These are phyloP conservation scores for Cenococcum geophilum DNA, from an alignment of 495 filamentous ascomycete species.

Conservation along the genomic window DNA sequence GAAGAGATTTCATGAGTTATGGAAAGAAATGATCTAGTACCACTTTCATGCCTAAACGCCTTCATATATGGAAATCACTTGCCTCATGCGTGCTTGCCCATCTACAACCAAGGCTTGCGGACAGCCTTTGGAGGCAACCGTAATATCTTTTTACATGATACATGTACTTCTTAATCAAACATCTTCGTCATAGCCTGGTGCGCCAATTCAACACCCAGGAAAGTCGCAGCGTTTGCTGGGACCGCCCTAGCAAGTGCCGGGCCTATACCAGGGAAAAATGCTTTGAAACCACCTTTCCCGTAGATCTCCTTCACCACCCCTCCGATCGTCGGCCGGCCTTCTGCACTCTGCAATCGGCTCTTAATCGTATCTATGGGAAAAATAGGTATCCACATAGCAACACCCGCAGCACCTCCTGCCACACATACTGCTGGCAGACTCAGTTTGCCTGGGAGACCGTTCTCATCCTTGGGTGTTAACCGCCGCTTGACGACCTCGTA, in stretches of 20 bases:
- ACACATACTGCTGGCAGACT: constrained; percentile 75
- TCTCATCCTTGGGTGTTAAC: constrained; percentile 77
- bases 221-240: constrained; percentile 82
- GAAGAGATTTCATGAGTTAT: too few relatives aligned
- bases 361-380: constrained; percentile 98
- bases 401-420: constrained; percentile 83
- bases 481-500: constrained; percentile 91
- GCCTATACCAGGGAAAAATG: constrained; percentile 96
- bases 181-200: constrained; percentile 39
- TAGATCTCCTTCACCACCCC: constrained; percentile 75
- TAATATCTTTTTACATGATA: constrained; percentile 6
- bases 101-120: too few relatives aligned
- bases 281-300: constrained; percentile 71
- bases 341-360: constrained; percentile 83
- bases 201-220: constrained; percentile 44
- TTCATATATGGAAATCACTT: too few relatives aligned
- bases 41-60: too few relatives aligned
- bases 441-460: constrained; percentile 62
- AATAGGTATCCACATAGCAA: constrained; percentile 99
- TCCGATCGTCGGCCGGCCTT: constrained; percentile 76
- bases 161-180: constrained; percentile 30
- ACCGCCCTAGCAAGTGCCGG: constrained; percentile 89
- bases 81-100: too few relatives aligned
- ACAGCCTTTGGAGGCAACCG: not conserved
- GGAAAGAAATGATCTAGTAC: too few relatives aligned